Evolutionary conservation across 345 rosid genomes (phyloP), one percentile per base, ranked within the genome.

Genomic region (Eucalyptus virginea): DNA sequence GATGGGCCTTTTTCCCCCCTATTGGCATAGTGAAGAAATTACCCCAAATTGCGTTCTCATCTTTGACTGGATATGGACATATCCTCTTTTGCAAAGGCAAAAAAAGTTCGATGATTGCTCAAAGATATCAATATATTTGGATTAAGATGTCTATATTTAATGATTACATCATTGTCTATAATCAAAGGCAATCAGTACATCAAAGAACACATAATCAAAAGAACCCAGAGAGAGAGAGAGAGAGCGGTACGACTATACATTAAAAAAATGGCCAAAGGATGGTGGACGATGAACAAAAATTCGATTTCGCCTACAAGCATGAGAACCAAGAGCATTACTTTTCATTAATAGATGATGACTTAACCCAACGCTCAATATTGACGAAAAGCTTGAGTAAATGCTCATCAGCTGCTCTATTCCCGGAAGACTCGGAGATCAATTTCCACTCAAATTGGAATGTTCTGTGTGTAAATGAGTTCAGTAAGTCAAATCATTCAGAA

Each of bases 401-500:
- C 2, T 69, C 28, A 77, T 77, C 83, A 77, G 83, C 83, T 77
- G 47, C 83, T 37, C 5, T 40, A 77, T 11, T 40, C 30, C 30
- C 7, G 5, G 83, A 77, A 37, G 47, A 37, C 30, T 10, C 16
- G 47, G 28, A 77, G 83, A 77, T 21, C 28, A 6, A 77, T 77
- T 77, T 77, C 83, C 47, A 21, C 16, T 77, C 83, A 13, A 40
- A 40, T 77, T 21, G 83, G 83, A 37, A 37, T 37, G 45, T 37
- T 72, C 45, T 11, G 83, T 11, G 44, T 34, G 83, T 72, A 86
- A 60, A 93, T 92, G 94, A 48, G 83, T 37, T 72, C 28, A 72
- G 9, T 21, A 37, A 19, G 83, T 18, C 83, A 37, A 11, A 72
- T 72, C 45, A 72, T 72, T 90, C 94, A 7, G 94, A 93, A 89